Percentiles rank a stretch among this genome's conserved stretches.
phyloP scores from a whole-genome alignment of 2,329 filamentous ascomycete species.

The Fusarium sp. region DNA sequence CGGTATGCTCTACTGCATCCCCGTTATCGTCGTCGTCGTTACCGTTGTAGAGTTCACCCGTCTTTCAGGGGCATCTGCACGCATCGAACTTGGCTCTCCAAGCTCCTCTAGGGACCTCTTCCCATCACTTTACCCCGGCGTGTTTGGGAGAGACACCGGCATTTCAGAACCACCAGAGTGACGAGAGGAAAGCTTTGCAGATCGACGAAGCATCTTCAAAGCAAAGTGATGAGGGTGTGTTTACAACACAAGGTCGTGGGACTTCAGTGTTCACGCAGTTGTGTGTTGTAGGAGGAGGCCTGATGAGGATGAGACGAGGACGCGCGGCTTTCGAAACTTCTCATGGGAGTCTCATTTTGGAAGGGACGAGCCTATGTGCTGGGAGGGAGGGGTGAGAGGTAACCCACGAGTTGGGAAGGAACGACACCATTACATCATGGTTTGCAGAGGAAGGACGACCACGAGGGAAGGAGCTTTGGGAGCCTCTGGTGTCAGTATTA shows the following conservation, averaged over 20 bases:
- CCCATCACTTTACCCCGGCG: not conserved
- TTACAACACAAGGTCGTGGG: not conserved
- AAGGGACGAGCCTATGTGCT: not conserved
- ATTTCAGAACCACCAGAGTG: not conserved
- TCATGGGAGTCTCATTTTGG: not conserved
- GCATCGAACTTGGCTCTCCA: too few species aligned
- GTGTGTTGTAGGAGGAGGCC: not conserved
- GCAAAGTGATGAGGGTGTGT: not conserved
- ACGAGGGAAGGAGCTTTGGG: not conserved
- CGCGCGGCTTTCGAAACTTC: not conserved
- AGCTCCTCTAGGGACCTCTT: not conserved
- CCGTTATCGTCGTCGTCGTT: not conserved
- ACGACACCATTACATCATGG: not conserved
- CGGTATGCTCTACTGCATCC: not conserved
- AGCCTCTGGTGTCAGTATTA: not conserved
- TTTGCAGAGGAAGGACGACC: not conserved
- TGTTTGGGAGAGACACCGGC: not conserved
- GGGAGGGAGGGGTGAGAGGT: not conserved
- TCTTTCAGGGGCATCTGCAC: not conserved
- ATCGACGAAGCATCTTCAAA: not conserved
- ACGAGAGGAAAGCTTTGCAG: not conserved
- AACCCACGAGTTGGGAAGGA: not conserved
- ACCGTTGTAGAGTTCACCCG: not conserved
- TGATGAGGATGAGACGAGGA: too few species aligned
- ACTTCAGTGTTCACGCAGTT: not conserved